Percentiles rank a stretch among this genome's conserved stretches.
phyloP scores from a whole-genome alignment of 371 early-diverging fungal species.

The Dichotomocladium elegans region DNA sequence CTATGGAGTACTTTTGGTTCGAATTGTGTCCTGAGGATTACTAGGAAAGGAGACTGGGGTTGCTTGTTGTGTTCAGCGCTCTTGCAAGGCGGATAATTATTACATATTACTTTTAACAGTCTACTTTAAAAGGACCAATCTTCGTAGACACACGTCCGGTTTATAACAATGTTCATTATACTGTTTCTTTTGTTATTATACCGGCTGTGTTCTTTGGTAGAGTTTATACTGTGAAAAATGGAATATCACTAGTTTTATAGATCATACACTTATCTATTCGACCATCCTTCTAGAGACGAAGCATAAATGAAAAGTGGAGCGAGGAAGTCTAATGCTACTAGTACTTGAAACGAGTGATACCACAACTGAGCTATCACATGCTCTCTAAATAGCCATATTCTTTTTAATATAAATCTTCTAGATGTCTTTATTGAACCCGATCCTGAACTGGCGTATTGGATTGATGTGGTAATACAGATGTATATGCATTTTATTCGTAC shows the following conservation, averaged over 20 bases:
- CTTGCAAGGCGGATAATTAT: background rate
- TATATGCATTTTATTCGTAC: no score
- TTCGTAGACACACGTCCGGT: background rate
- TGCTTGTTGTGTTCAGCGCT: no score
- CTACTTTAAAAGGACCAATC: background rate
- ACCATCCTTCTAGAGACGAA: background rate
- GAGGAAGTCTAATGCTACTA: background rate
- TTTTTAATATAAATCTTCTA: no score
- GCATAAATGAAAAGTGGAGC: background rate
- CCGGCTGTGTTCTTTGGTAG: background rate
- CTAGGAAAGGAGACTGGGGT: background rate
- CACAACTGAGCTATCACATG: no score
- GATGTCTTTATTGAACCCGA: no score
- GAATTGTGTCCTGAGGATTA: background rate
- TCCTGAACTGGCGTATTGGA: no score
- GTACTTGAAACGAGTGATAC: no score
- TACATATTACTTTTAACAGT: background rate
- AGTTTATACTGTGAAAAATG: background rate
- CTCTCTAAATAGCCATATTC: no score
- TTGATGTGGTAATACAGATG: no score
- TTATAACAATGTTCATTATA: background rate
- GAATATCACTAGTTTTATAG: background rate
- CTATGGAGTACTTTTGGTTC: no score
- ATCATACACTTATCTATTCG: background rate
- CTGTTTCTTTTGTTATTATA: background rate